Percentiles rank a stretch among this genome's conserved stretches.
Evolutionary conservation across 257 asterid species (phyloP).

Genomic region (Nicotiana tabacum): DNA sequence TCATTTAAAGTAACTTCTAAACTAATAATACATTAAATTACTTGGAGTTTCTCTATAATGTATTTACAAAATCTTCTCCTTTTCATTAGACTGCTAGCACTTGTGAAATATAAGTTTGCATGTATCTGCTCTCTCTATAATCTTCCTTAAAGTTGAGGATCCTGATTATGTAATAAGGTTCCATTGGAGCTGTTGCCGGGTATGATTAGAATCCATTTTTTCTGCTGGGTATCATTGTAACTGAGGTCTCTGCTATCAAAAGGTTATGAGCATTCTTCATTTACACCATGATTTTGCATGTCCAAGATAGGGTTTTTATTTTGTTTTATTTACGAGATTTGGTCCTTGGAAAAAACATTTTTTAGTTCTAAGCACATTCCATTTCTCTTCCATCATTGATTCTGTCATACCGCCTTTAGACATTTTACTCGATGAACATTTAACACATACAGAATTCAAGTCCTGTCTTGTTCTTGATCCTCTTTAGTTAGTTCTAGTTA

Average conservation of each 20-base stretch:
- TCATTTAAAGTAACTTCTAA: neutral
- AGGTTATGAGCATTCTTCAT: neutral
- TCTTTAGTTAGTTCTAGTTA: neutral
- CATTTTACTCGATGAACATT: neutral
- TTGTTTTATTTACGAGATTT: slow-evolving; percentile 3
- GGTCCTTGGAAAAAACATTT: neutral
- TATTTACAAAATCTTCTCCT: neutral
- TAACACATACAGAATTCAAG: neutral
- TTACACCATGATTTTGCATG: neutral
- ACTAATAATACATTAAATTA: neutral
- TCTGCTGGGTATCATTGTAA: neutral
- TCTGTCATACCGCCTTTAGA: neutral
- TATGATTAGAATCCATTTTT: neutral
- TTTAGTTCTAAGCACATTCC: neutral
- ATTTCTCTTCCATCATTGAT: neutral
- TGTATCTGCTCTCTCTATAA: neutral
- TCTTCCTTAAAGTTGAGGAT: neutral
- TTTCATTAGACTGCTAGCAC: neutral
- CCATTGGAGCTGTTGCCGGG: neutral
- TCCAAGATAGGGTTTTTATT: neutral
- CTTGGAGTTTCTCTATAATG: neutral
- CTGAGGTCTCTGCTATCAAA: neutral
- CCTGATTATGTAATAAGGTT: neutral
- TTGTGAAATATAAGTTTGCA: neutral
- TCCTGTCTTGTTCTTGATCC: neutral